phyloP scores from a whole-genome alignment of 169 alveolate genomes.

The Besnoitia besnoiti region DNA sequence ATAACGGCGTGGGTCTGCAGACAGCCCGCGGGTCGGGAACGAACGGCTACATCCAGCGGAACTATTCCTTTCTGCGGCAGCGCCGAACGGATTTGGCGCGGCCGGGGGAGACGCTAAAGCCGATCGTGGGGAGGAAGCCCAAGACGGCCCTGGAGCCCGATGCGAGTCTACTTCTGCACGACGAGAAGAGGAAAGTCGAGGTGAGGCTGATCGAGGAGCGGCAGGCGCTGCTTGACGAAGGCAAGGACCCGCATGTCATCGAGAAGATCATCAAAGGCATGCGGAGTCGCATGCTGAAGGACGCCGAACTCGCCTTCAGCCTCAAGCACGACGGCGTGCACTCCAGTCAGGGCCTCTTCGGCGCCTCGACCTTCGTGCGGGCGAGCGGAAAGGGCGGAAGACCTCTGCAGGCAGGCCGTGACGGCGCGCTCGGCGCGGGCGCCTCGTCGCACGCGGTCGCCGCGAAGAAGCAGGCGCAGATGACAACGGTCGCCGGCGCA shows the following conservation, averaged over 20 bases:
- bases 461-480: slow-evolving; percentile 64
- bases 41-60: slow-evolving; percentile 87
- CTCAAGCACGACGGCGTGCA: background rate
- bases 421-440: background rate
- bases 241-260: background rate
- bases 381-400: background rate
- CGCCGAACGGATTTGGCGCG: slow-evolving; percentile 61
- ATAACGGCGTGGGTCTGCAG: slow-evolving; percentile 87
- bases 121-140: slow-evolving; percentile 57
- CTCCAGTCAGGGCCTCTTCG: slow-evolving; percentile 40
- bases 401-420: background rate
- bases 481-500: slow-evolving; percentile 58
- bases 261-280: background rate
- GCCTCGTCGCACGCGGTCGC: slow-evolving; percentile 53
- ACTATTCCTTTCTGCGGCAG: slow-evolving; percentile 77
- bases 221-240: slow-evolving; percentile 52
- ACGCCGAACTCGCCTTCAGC: slow-evolving; percentile 5
- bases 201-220: slow-evolving; percentile 70
- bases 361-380: background rate
- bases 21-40: slow-evolving; percentile 92
- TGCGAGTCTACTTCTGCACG: slow-evolving; percentile 82
- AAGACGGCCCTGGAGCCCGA: slow-evolving; percentile 67
- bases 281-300: slow-evolving; percentile 30
- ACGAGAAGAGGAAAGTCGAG: slow-evolving; percentile 82
- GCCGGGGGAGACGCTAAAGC: slow-evolving; percentile 13